Evolutionary conservation across 1,284 basidiomycete genomes (phyloP), one percentile per base, ranked within the genome.

Genomic region (Cutaneotrichosporon mucoides): DNA sequence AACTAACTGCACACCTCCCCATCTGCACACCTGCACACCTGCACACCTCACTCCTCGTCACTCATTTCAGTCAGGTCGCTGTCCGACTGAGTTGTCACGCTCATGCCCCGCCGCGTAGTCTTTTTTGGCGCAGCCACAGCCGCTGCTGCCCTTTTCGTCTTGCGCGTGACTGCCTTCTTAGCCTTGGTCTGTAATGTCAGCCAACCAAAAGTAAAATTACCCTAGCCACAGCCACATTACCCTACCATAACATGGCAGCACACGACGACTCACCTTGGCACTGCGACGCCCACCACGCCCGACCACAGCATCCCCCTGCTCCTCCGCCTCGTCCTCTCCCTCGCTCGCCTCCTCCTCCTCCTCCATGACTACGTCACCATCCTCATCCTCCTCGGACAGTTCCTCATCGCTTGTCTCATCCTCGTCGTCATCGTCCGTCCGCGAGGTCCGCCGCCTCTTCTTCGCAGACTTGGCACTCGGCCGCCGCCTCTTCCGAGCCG

Each of bases 201-300:
- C n/a, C 33, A 40, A 16, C 10, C 35, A 12, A 47, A 5, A 47
- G 46, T 24, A 47, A 10, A 38, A n/a, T 16, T 38, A 38, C 16
- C 38, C 49, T 38, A 9, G 35, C 36, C 36, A 35, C 34, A 38
- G 35, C 35, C 48, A 24, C 36, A 37, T 37, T 40, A 50, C 48
- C 37, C 9, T 40, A 8, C 48, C 36, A 36, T 36, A 50, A 36
- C 43, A 44, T 44, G 43, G 9, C 43, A 24, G 7, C 24, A 33
- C 49, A 40, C 10, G 7, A 8, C 9, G 12, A 63, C 69, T 67
- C 38, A 76, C 74, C 69, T 77, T 77, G 8, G 75, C 75, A 37
- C 66, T 68, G 15, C 75, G 63, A 36, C 61, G 64, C 3, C 75
- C 73, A 1, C 75, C 75, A 44, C 75, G 61, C 6, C 75, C 73